Base-by-base conservation (phyloP, 1,284 basidiomycete species). In the Golubevia sp. region DNA sequence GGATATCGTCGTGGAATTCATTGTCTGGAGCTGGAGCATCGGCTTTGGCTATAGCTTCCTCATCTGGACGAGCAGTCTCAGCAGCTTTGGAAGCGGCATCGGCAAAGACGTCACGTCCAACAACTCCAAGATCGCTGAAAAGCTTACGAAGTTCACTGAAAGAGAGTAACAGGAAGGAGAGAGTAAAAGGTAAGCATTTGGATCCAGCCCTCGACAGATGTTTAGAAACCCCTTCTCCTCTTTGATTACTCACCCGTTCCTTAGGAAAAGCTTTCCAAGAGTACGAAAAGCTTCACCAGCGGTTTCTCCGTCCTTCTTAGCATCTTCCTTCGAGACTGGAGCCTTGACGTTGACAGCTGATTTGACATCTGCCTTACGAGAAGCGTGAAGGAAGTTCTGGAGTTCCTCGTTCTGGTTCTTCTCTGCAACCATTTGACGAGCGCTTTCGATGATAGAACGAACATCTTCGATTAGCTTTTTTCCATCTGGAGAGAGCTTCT, bases 151-250 rank as follows among this genome's bases (percentile, higher is more conserved):
- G 58, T 71, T 79, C 76, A 50, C 38, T 34, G 30, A 34, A 11
- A 34, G 30, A 11, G 30, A 34, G 30, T 5, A 11, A 34, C 4
- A 34, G 30, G 30, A 11, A 34, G 30, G 30, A 34, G 30, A 34
- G 11, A 3, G 30, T 3, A 34, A 34, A 34, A 34, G 30, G n/a
- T 77, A 64, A 64, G 73, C 38, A 75, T 65, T 50, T 79, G 73
- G 21, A 70, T 71, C 0, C 92, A 93, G 63, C 95, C 90, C 68
- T 92, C 83, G 26, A 89, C 89, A 72, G 93, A 89, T 84, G 96
- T 93, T 38, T 88, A 88, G 60, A 94, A 84, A 58, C 95, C 90
- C 85, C 97, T 97, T 34, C 11, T 34, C 30, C 4, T 5, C 30
- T 5, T 34, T 11, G 11, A 34, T n/a, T n/a, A n/a, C n/a, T n/a